phyloP scores from a whole-genome alignment of 805 yeast species.

The Sugiyamaella qingdaonensis region DNA sequence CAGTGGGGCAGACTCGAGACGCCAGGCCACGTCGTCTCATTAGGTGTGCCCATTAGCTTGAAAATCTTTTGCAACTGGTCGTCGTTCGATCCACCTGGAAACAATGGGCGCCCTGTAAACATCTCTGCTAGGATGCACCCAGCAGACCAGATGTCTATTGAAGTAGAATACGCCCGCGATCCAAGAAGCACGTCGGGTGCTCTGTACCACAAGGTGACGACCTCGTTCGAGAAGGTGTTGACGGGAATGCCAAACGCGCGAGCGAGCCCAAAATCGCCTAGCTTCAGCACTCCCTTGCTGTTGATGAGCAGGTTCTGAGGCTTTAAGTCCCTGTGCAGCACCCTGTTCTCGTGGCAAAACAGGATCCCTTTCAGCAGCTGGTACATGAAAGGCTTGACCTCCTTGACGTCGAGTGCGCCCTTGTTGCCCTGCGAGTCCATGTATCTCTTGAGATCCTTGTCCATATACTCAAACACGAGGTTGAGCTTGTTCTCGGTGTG shows the following conservation, averaged over 20 bases:
- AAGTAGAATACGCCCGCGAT: conserved; percentile 90
- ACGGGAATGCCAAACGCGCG: conserved; percentile 98
- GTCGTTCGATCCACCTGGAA: conserved; percentile 94
- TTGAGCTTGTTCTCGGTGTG: conserved; percentile 96
- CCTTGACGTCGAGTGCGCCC: conserved; percentile 67
- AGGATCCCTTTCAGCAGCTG: conserved; percentile 86
- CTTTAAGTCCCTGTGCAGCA: conserved; percentile 79
- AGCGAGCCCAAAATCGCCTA: conserved; percentile 96
- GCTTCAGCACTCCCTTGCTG: conserved; percentile 82
- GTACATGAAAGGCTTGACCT: conserved; percentile 89
- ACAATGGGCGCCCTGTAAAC: conserved; percentile 96
- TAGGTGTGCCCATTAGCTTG: conserved; percentile 94
- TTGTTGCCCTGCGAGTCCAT: conserved; percentile 82
- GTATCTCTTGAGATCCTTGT: conserved; percentile 86
- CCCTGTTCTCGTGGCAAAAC: conserved; percentile 81
- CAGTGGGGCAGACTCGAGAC: conserved; percentile 84
- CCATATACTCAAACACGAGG: conserved; percentile 89
- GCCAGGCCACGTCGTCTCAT: conserved; percentile 97
- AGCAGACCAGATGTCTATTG: conserved; percentile 98
- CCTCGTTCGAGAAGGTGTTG: conserved; percentile 95
- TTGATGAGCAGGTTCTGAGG: conserved; percentile 92
- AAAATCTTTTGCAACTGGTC: conserved; percentile 91
- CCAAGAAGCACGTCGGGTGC: conserved; percentile 97
- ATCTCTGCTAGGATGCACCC: conserved; percentile 98
- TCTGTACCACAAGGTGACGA: conserved; percentile 95